Evolutionary conservation across 768 basidiomycete species (phyloP).

Genomic region (Xerocomus spinulosus): DNA sequence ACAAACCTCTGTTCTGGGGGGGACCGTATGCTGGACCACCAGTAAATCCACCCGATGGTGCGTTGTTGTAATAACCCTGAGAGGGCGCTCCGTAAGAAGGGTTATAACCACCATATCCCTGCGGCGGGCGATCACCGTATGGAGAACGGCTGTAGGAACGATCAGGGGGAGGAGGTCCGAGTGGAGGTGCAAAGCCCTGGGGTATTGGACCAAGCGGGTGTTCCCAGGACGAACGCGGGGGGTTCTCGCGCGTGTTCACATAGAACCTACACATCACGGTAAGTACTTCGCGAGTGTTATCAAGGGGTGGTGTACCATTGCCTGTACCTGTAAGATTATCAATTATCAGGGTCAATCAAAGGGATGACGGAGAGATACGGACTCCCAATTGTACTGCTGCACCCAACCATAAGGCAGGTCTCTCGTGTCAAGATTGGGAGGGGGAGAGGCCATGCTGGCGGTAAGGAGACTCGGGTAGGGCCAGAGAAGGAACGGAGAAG

Average conservation of each 20-base stretch:
- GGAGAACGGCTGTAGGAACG: conserved; percentile 30
- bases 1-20: conserved; percentile 20
- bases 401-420: conserved; percentile 66
- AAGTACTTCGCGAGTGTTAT: background rate
- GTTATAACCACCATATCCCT: conserved; percentile 23
- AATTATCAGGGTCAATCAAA: conserved; percentile 25
- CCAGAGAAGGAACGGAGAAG: conserved; percentile 15
- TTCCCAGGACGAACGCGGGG: conserved; percentile 63
- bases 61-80: conserved; percentile 18
- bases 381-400: conserved; percentile 65
- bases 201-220: conserved; percentile 56
- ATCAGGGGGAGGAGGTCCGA: conserved; percentile 48
- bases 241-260: conserved; percentile 58
- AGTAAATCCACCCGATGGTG: conserved; percentile 13
- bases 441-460: conserved; percentile 41
- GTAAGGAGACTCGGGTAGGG: conserved; percentile 1
- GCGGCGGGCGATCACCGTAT: conserved; percentile 21
- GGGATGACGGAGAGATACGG: conserved; percentile 26
- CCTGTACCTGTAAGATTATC: conserved; percentile 47
- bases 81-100: conserved; percentile 3
- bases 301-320: conserved; percentile 47
- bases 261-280: conserved; percentile 56
- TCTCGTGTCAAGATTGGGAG: conserved; percentile 52
- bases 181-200: conserved; percentile 33
- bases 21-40: conserved; percentile 8